Percentiles rank a stretch among this genome's conserved stretches.
phyloP scores from a whole-genome alignment of 2,329 filamentous ascomycete species.

The Aspergillus melleus region DNA sequence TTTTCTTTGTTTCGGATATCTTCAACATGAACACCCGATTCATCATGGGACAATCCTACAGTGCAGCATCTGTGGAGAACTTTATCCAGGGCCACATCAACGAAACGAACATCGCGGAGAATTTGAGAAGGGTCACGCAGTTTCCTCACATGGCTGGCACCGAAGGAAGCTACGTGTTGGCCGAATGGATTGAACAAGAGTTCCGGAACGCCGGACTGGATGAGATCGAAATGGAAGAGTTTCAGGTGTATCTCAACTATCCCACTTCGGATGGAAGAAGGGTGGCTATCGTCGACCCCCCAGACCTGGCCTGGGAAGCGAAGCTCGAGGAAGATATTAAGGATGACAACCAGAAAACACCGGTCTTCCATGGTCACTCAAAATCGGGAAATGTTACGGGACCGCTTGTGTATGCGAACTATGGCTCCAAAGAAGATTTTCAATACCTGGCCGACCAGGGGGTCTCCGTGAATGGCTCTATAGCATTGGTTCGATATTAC shows the following conservation, averaged over 20 bases:
- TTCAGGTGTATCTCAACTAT: slow-evolving; percentile 90
- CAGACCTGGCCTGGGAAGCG: slow-evolving; percentile 73
- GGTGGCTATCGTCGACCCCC: slow-evolving; percentile 74
- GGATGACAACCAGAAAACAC: slow-evolving; percentile 75
- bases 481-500: slow-evolving; percentile 80
- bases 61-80: slow-evolving; percentile 76
- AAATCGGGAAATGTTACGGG: slow-evolving; percentile 83
- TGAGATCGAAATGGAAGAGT: slow-evolving; percentile 72
- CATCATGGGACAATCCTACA: slow-evolving; percentile 69
- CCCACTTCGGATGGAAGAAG: slow-evolving; percentile 73
- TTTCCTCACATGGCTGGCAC: slow-evolving; percentile 94
- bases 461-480: slow-evolving; percentile 73
- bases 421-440: slow-evolving; percentile 83
- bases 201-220: slow-evolving; percentile 75
- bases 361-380: slow-evolving; percentile 84
- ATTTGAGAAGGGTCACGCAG: slow-evolving; percentile 72
- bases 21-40: slow-evolving; percentile 68
- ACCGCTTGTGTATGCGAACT: slow-evolving; percentile 88
- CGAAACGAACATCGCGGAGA: slow-evolving; percentile 66
- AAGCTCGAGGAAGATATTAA: slow-evolving; percentile 86
- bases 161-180: slow-evolving; percentile 83
- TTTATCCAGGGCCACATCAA: slow-evolving; percentile 75
- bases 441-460: slow-evolving; percentile 67
- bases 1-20: slow-evolving; percentile 82
- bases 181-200: slow-evolving; percentile 77